Conservation (phyloP, 2,329 filamentous ascomycete species). For the Pseudogymnoascus sp. region DNA sequence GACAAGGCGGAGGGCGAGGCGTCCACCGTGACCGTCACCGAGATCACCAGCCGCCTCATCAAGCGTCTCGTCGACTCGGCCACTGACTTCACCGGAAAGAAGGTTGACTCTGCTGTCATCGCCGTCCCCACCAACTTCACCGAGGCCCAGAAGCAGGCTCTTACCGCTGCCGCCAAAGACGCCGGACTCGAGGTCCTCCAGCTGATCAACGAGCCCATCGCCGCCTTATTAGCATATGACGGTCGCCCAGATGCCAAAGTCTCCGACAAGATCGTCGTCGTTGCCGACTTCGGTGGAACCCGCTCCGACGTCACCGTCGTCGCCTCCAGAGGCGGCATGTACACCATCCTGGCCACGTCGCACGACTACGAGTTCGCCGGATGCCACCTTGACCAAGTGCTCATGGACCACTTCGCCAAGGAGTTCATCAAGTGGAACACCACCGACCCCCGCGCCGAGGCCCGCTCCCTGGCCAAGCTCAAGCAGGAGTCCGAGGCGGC, state of each 20-base stretch:
- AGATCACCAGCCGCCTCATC: conserved; percentile 79
- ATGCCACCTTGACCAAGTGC: conserved; percentile 76
- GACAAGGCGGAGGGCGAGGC: conserved; percentile 62
- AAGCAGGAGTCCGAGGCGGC: conserved; percentile 85
- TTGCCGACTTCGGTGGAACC: conserved; percentile 88
- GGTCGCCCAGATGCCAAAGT: conserved; percentile 68
- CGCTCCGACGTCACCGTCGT: conserved; percentile 88
- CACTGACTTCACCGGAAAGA: conserved; percentile 85
- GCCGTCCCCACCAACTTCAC: conserved; percentile 90
- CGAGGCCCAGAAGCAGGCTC: conserved; percentile 76
- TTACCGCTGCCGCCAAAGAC: conserved; percentile 69
- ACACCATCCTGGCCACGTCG: conserved; percentile 85
- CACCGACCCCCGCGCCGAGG: conserved; percentile 75
- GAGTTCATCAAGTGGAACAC: conserved; percentile 95
- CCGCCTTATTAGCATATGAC: conserved; percentile 85
- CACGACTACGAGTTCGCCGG: conserved; percentile 96
- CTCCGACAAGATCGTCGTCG: conserved; percentile 82
- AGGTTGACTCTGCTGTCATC: conserved; percentile 90
- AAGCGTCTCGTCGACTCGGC: conserved; percentile 76
- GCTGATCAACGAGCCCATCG: conserved; percentile 84
- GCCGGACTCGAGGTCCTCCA: conserved; percentile 87
- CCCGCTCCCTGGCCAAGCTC: conserved; percentile 80
- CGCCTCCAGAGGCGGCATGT: conserved; percentile 88
- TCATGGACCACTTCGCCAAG: conserved; percentile 96
- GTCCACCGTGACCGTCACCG: conserved; percentile 69